Conservation (phyloP, 2,329 filamentous ascomycete genomes). For the Alternaria incomplexa region DNA sequence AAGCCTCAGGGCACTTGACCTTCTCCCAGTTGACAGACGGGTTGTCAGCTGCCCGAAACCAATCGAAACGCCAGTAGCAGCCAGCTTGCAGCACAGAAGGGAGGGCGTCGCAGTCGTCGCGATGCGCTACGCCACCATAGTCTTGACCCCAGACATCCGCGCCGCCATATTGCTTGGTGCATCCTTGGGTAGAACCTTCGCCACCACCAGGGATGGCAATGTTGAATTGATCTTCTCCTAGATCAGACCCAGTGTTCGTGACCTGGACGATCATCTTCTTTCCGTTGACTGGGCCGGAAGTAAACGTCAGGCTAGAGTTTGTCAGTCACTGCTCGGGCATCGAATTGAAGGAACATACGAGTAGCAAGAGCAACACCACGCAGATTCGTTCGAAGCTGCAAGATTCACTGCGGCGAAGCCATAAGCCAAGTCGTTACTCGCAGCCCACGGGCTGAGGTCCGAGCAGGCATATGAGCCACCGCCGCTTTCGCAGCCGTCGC, state of each 20-base stretch:
- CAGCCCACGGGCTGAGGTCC: conserved; percentile 65
- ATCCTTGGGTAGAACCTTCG: conserved; percentile 45
- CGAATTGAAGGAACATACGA: conserved; percentile 40
- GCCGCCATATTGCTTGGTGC: conserved; percentile 55
- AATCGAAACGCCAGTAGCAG: conserved; percentile 70
- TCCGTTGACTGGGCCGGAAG: conserved; percentile 60
- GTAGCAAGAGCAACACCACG: conserved; percentile 71
- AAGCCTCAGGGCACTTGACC: conserved; percentile 61
- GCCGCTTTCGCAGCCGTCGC: conserved; percentile 59
- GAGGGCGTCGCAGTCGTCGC: conserved; percentile 60
- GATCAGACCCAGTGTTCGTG: conserved; percentile 62
- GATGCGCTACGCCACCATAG: conserved; percentile 63
- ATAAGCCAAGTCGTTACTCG: conserved; percentile 62
- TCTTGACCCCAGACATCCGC: conserved; percentile 61
- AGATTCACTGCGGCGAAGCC: conserved; percentile 69
- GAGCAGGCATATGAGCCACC: conserved; percentile 60
- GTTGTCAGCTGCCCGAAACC: conserved; percentile 65
- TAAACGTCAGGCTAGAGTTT: conserved; percentile 59
- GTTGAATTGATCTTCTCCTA: conserved; percentile 45
- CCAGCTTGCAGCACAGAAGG: conserved; percentile 61
- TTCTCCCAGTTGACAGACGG: conserved; percentile 61
- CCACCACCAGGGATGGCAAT: conserved; percentile 46
- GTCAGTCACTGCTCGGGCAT: conserved; percentile 5
- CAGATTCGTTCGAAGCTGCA: conserved; percentile 58
- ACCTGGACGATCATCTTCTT: conserved; percentile 70